Evolutionary conservation across 129 eudicot species (phyloP).

Genomic region (Artemisia tridentata): DNA sequence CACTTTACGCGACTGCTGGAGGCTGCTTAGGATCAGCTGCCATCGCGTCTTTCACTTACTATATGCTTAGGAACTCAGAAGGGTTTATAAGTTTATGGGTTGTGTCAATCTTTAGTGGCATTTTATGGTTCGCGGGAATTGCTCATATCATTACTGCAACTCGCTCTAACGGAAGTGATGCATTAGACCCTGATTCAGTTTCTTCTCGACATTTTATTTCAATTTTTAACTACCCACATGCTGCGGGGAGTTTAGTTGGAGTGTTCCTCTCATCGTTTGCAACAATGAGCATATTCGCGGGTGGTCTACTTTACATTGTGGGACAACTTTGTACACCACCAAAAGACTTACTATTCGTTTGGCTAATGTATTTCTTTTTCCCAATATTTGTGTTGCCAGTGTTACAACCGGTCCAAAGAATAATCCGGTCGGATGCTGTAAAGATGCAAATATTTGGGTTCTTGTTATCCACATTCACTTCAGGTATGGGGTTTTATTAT

Average conservation of each 20-base stretch:
- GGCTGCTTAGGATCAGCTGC: conserved; percentile 67
- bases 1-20: conserved; percentile 65
- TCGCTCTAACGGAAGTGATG: conserved; percentile 32
- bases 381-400: conserved; percentile 61
- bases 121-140: conserved; percentile 63
- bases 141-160: conserved; percentile 43
- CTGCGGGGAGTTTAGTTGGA: conserved; percentile 60
- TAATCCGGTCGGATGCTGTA: conserved; percentile 67
- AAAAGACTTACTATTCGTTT: conserved; percentile 35
- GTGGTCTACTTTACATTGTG: conserved; percentile 47
- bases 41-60: conserved; percentile 63
- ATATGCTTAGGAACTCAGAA: conserved; percentile 59
- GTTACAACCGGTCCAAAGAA: conserved; percentile 53
- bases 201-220: conserved; percentile 43
- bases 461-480: conserved; percentile 42
- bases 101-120: conserved; percentile 77
- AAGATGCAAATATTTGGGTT: conserved; percentile 81
- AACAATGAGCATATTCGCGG: conserved; percentile 68
- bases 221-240: conserved; percentile 76
- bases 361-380: conserved; percentile 59
- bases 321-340: conserved; percentile 49
- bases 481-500: conserved; percentile 71
- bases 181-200: conserved; percentile 6
- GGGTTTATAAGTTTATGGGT: conserved; percentile 69
- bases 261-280: conserved; percentile 68